phyloP scores from a whole-genome alignment of 495 filamentous ascomycete genomes.

The Cercophora scortea region DNA sequence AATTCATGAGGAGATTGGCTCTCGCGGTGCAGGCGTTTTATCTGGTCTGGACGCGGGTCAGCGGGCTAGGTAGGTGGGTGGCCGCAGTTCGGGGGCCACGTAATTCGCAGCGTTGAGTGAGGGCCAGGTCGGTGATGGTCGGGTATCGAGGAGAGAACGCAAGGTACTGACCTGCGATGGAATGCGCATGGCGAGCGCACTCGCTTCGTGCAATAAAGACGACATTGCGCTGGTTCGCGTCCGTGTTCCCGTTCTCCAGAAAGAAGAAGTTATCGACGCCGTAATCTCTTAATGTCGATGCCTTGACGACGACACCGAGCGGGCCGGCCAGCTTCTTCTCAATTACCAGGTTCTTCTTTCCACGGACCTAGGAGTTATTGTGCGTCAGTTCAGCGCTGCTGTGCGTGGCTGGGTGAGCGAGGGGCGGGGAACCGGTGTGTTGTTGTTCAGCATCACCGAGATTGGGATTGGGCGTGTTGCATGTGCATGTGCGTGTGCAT shows the following conservation, averaged over 20 bases:
- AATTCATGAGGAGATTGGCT: conserved; percentile 88
- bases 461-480: too few relatives aligned
- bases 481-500: not conserved
- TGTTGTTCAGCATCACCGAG: too few relatives aligned
- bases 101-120: conserved; percentile 21
- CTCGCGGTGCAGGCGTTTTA: conserved; percentile 78
- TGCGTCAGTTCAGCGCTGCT: conserved; percentile 14
- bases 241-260: conserved; percentile 86
- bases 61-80: too few relatives aligned
- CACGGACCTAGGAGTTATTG: conserved; percentile 61
- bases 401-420: too few relatives aligned
- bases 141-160: not conserved
- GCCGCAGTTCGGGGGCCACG: too few relatives aligned
- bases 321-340: conserved; percentile 85
- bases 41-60: conserved; percentile 57
- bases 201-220: conserved; percentile 88
- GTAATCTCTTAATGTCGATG: conserved; percentile 76
- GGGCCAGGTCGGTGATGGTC: not conserved
- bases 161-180: conserved; percentile 72
- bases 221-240: conserved; percentile 89
- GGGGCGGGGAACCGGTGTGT: too few relatives aligned
- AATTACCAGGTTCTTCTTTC: conserved; percentile 97
- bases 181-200: conserved; percentile 69
- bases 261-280: conserved; percentile 95
- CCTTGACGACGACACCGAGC: conserved; percentile 86